These are phyloP conservation scores for Hypholoma fasciculare DNA, from an alignment of 768 basidiomycete genomes.

Conservation along the genomic window DNA sequence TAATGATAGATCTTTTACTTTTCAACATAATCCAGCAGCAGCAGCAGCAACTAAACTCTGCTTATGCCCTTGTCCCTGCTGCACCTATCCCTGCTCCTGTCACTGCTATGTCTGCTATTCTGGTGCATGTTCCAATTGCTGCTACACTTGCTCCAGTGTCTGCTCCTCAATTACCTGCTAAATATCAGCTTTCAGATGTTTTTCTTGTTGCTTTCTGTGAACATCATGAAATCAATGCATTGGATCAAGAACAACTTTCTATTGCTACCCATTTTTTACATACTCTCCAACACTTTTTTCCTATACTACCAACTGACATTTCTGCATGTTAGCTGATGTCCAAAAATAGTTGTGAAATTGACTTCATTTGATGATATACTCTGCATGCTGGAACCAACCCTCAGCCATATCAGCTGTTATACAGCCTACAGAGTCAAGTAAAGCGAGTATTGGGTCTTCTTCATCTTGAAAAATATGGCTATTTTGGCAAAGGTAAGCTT, in stretches of 20 bases:
- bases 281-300: not conserved
- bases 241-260: conserved; percentile 5
- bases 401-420: conserved; percentile 21
- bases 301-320: not conserved
- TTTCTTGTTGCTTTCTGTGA: conserved; percentile 2
- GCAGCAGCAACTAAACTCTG: not conserved
- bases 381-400: conserved; percentile 21
- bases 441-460: conserved; percentile 12
- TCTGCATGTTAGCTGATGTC: not conserved
- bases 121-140: not conserved
- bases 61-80: no score
- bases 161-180: not conserved
- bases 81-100: not conserved
- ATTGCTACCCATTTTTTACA: not conserved
- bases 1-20: not conserved
- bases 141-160: not conserved
- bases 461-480: conserved; percentile 10
- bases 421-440: conserved; percentile 14
- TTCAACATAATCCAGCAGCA: not conserved
- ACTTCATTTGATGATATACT: conserved; percentile 9
- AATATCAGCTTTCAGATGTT: conserved; percentile 5
- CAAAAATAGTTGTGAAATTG: not conserved
- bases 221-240: not conserved
- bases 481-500: conserved; percentile 23
- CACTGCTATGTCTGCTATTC: not conserved